These are phyloP conservation scores for Escallonia herrerae DNA, from an alignment of 129 eudicot species.

Conservation along the genomic window DNA sequence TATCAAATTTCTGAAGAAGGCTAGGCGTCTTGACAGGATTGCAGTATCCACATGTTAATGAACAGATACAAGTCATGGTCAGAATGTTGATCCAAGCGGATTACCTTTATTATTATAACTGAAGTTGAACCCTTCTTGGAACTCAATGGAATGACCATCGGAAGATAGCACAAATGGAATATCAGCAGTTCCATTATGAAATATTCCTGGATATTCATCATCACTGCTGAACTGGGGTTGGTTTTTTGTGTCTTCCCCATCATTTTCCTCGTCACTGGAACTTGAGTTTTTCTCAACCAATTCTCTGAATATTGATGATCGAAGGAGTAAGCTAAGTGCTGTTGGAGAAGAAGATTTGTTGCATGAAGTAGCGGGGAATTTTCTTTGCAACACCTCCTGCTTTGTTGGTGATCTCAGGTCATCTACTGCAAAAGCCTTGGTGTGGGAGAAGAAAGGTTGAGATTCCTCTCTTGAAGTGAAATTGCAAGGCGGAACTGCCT, in stretches of 20 bases:
- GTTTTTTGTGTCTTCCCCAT: slow-evolving; percentile 25
- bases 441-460: slow-evolving; percentile 16
- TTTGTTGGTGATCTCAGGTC: slow-evolving; percentile 18
- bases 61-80: slow-evolving; percentile 13
- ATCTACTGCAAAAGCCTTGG: slow-evolving; percentile 14
- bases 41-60: not conserved
- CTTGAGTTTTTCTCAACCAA: slow-evolving; percentile 62
- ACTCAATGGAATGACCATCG: slow-evolving; percentile 23
- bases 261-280: slow-evolving; percentile 31
- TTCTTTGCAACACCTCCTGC: slow-evolving; percentile 33
- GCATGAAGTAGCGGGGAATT: slow-evolving; percentile 31
- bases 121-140: slow-evolving; percentile 25
- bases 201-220: slow-evolving; percentile 33
- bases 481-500: slow-evolving; percentile 17
- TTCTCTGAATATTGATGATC: slow-evolving; percentile 63
- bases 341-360: slow-evolving; percentile 56
- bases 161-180: slow-evolving; percentile 35
- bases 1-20: too few relatives aligned
- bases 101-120: slow-evolving; percentile 9
- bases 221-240: slow-evolving; percentile 29
- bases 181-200: slow-evolving; percentile 29
- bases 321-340: slow-evolving; percentile 58
- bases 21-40: too few relatives aligned
- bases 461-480: slow-evolving; percentile 21
- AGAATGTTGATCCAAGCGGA: slow-evolving; percentile 18